Percentiles rank a stretch among this genome's conserved stretches.
These are phyloP conservation scores for Podaxis sp. DNA, from an alignment of 768 basidiomycete genomes.

Conservation along the genomic window DNA sequence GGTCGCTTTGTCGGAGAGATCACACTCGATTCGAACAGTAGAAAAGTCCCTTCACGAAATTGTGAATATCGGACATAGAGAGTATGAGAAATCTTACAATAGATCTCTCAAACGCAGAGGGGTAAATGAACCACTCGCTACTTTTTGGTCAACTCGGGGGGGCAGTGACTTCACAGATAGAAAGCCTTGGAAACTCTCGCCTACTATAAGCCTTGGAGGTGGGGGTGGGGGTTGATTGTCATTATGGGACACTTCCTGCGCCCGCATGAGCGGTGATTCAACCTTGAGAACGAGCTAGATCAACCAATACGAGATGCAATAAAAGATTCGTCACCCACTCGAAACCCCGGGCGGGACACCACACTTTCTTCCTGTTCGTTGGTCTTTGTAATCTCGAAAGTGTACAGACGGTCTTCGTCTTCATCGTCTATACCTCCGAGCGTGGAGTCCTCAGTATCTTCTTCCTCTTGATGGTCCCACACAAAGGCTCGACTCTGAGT, in stretches of 20 bases:
- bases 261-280: background rate
- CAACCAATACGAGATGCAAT: too few relatives aligned
- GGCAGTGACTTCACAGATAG: background rate
- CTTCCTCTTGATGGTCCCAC: conserved; percentile 36
- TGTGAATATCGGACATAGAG: background rate
- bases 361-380: conserved; percentile 56
- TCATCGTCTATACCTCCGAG: conserved; percentile 36
- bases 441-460: conserved; percentile 24
- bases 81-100: background rate
- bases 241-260: background rate
- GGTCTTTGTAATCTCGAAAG: conserved; percentile 54
- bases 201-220: conserved; percentile 1
- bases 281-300: background rate
- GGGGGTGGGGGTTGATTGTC: background rate
- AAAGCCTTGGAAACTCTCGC: conserved; percentile 6
- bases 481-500: conserved; percentile 45
- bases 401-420: conserved; percentile 52
- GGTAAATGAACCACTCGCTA: background rate
- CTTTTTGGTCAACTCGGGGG: background rate
- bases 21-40: conserved; percentile 3
- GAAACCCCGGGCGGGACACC: conserved; percentile 41
- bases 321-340: conserved; percentile 36
- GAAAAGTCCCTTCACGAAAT: background rate
- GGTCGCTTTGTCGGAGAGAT: background rate
- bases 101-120: background rate